phyloP scores from a whole-genome alignment of 1,284 basidiomycete genomes.

The Boletus hoseneyae region DNA sequence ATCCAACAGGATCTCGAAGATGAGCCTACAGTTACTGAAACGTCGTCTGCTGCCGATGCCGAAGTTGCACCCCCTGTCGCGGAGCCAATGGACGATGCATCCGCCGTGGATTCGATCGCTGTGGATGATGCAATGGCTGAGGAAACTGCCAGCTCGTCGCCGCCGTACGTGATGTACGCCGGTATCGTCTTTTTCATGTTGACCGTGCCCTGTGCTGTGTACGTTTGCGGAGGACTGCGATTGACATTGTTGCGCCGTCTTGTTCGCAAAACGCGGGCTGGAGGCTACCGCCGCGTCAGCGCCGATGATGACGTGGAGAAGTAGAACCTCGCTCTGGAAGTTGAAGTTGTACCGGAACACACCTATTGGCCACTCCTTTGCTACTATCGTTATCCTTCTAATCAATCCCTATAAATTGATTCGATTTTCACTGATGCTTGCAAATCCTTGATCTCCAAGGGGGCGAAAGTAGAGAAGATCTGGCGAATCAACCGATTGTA shows the following conservation, averaged over 20 bases:
- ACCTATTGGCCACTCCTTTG: background rate
- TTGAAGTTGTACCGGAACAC: background rate
- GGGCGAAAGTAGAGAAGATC: no score
- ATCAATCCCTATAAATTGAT: no score
- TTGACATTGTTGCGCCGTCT: conserved; percentile 39
- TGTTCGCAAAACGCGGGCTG: conserved; percentile 29
- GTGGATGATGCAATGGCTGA: conserved; percentile 15
- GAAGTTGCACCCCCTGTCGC: conserved; percentile 7
- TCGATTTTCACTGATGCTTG: no score
- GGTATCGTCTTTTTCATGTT: conserved; percentile 44
- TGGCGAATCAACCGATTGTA: no score
- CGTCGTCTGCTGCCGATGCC: conserved; percentile 12
- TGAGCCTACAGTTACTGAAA: conserved; percentile 15
- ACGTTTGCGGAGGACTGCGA: conserved; percentile 54
- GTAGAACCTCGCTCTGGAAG: conserved; percentile 25
- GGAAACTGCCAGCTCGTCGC: conserved; percentile 16
- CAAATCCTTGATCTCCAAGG: no score
- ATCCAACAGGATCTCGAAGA: conserved; percentile 33
- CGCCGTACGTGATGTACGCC: conserved; percentile 39
- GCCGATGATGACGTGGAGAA: conserved; percentile 50
- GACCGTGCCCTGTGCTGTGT: conserved; percentile 47
- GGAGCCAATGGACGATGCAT: conserved; percentile 1
- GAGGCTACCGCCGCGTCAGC: conserved; percentile 47
- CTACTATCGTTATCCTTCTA: conserved; percentile 1
- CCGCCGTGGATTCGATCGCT: conserved; percentile 4